These are phyloP conservation scores for Theobroma grandiflorum DNA, from an alignment of 441 rosid species.

Conservation along the genomic window DNA sequence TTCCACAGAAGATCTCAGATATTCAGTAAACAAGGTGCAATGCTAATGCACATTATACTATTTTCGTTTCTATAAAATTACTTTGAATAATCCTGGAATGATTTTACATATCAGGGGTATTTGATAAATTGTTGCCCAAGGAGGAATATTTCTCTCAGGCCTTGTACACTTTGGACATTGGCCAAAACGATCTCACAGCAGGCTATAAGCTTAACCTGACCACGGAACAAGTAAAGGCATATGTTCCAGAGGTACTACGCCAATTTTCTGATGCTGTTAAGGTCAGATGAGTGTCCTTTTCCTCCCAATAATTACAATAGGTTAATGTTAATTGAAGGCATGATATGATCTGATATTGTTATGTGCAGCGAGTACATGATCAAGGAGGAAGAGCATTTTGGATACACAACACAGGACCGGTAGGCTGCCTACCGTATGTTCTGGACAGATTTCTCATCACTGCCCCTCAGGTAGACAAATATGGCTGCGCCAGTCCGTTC, in stretches of 20 bases:
- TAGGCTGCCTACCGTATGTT: conserved; percentile 69
- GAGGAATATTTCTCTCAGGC: conserved; percentile 60
- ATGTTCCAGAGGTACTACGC: conserved; percentile 59
- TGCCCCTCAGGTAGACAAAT: conserved; percentile 46
- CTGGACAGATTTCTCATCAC: conserved; percentile 54
- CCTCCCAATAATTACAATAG: background rate
- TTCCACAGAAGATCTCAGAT: conserved; percentile 58
- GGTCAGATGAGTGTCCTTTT: conserved; percentile 40
- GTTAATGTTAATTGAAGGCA: background rate
- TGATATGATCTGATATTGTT: background rate
- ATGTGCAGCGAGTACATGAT: conserved; percentile 48
- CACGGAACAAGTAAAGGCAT: conserved; percentile 60
- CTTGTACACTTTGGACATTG: conserved; percentile 77
- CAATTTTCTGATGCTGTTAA: conserved; percentile 51
- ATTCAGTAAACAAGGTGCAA: conserved; percentile 47
- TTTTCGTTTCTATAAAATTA: background rate
- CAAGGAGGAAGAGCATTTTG: conserved; percentile 72
- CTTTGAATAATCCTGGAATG: background rate
- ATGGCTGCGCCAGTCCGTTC: conserved; percentile 66
- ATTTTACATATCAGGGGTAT: conserved; percentile 36
- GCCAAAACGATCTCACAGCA: conserved; percentile 80
- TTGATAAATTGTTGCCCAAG: conserved; percentile 57
- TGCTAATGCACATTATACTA: background rate
- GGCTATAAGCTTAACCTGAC: conserved; percentile 68
- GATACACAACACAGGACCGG: conserved; percentile 84